phyloP scores from a whole-genome alignment of 169 alveolate species.

The Neospora caninum region DNA sequence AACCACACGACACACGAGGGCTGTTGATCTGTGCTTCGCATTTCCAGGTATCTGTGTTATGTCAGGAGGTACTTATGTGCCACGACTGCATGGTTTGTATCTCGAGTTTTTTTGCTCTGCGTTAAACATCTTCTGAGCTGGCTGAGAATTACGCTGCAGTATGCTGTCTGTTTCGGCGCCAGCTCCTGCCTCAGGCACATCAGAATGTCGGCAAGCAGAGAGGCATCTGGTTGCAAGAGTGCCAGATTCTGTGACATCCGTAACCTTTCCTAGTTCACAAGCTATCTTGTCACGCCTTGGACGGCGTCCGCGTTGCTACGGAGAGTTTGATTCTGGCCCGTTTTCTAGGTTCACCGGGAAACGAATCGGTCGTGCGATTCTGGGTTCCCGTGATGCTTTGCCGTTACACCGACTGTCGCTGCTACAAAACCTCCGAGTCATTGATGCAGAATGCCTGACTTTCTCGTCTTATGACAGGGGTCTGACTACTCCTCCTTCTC shows the following conservation, averaged over 20 bases:
- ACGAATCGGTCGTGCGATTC: background rate
- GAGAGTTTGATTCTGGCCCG: background rate
- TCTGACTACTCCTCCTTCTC: background rate
- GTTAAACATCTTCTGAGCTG: background rate
- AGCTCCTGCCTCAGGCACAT: background rate
- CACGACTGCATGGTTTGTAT: too few species aligned
- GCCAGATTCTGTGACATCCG: background rate
- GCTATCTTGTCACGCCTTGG: background rate
- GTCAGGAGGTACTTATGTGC: too few species aligned
- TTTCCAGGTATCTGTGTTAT: too few species aligned
- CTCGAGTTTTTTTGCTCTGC: background rate
- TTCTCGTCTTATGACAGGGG: background rate
- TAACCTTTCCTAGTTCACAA: background rate
- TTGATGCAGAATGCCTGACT: background rate
- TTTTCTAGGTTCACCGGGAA: background rate
- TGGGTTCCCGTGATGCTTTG: background rate
- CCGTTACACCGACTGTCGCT: conserved; percentile 24
- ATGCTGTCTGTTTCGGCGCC: background rate
- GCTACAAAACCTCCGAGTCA: background rate
- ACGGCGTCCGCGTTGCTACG: background rate
- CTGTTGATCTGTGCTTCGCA: too few species aligned
- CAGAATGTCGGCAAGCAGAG: background rate
- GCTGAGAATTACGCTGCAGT: background rate
- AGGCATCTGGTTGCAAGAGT: background rate
- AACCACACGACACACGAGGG: too few species aligned